Conservation (phyloP, 129 eudicot species). For the Cynara cardunculus region DNA sequence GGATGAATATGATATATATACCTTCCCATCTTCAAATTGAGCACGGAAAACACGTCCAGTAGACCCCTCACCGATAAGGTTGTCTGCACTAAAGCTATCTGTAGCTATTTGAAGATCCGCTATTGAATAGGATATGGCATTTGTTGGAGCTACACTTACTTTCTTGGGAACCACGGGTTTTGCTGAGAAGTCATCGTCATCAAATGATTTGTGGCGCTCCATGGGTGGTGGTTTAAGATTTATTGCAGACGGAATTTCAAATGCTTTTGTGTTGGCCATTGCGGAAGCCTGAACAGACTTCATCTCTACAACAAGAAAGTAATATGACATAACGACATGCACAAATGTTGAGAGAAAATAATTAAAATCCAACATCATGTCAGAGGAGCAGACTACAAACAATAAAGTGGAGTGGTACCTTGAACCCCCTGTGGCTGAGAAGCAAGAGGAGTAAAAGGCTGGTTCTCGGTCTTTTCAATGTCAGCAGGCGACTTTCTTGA, state of each 20-base stretch:
- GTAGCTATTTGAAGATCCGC: slow-evolving; percentile 98
- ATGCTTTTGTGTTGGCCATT: slow-evolving; percentile 38
- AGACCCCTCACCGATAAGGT: slow-evolving; percentile 90
- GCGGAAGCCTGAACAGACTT: slow-evolving; percentile 60
- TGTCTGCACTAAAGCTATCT: slow-evolving; percentile 75
- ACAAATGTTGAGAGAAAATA: background rate
- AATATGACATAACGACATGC: background rate
- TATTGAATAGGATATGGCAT: slow-evolving; percentile 67
- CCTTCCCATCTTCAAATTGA: slow-evolving; percentile 86
- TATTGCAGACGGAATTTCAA: slow-evolving; percentile 53
- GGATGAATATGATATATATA: slow-evolving; percentile 12
- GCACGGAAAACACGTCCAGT: slow-evolving; percentile 91
- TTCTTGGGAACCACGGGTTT: slow-evolving; percentile 75
- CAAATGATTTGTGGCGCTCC: slow-evolving; percentile 83
- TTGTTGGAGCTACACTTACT: slow-evolving; percentile 46
- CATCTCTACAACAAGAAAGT: slow-evolving; percentile 37
- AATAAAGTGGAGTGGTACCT: slow-evolving; percentile 31
- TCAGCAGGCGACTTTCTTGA: slow-evolving; percentile 55
- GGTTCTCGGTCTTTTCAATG: slow-evolving; percentile 73
- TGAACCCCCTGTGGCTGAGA: slow-evolving; percentile 64
- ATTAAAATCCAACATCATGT: background rate
- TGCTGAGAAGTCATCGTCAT: slow-evolving; percentile 56
- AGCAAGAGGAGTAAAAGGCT: slow-evolving; percentile 68
- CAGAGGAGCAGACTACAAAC: background rate
- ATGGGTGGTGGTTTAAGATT: slow-evolving; percentile 87